Percentiles rank a stretch among this genome's conserved stretches.
phyloP scores from a whole-genome alignment of 352 stramenopile genomes.

The Elongisporangium prolatum region DNA sequence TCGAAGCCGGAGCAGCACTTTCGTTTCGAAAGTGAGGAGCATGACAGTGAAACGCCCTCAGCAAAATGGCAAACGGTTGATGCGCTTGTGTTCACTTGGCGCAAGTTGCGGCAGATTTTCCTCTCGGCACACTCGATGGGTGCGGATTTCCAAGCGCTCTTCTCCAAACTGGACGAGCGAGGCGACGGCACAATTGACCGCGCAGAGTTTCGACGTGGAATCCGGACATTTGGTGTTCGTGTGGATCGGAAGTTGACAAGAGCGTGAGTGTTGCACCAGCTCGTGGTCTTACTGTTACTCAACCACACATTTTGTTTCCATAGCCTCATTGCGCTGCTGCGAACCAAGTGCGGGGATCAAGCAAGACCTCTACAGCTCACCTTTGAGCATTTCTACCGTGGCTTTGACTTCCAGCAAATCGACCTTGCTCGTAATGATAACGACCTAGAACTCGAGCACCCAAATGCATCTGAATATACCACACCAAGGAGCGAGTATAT shows the following conservation, averaged over 20 bases:
- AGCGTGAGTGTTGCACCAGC: slow-evolving; percentile 26
- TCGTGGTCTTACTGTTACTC: not conserved
- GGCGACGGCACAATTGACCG: slow-evolving; percentile 56
- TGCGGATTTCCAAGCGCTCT: slow-evolving; percentile 22
- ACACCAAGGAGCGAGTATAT: not conserved
- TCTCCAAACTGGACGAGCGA: slow-evolving; percentile 40
- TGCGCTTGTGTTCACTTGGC: slow-evolving; percentile 41
- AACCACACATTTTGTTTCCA: slow-evolving; percentile 4
- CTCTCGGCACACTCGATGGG: slow-evolving; percentile 23
- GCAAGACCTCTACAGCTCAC: slow-evolving; percentile 39
- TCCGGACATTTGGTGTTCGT: slow-evolving; percentile 40
- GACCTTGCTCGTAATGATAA: not conserved
- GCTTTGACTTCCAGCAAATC: slow-evolving; percentile 36
- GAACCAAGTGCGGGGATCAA: slow-evolving; percentile 32
- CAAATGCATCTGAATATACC: not conserved
- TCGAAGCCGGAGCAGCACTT: not conserved
- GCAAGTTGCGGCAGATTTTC: slow-evolving; percentile 45
- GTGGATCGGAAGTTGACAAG: slow-evolving; percentile 62
- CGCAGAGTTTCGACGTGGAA: slow-evolving; percentile 48
- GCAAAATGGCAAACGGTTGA: slow-evolving; percentile 28
- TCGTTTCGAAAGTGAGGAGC: not conserved
- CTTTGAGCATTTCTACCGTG: slow-evolving; percentile 41
- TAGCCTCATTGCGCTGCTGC: slow-evolving; percentile 43
- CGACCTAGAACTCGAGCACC: not conserved
- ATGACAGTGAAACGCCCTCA: not conserved